A percentile compares a stretch with the other conserved stretches of the same genome.
Conservation (phyloP, 2,329 filamentous ascomycete species). For the Epichloe coenophiala region DNA sequence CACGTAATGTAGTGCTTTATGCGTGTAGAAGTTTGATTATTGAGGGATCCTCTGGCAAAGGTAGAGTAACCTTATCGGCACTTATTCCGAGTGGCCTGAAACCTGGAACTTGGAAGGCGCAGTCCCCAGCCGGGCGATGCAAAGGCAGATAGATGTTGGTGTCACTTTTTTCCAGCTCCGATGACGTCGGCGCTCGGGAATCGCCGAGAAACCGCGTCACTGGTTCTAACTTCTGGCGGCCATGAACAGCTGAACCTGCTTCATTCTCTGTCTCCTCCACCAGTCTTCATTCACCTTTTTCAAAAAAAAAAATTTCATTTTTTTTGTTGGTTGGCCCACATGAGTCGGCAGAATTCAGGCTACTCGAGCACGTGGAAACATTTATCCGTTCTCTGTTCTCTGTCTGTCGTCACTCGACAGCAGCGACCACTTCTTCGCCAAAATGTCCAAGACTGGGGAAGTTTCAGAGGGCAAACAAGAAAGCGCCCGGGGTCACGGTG, state of each 20-base stretch:
- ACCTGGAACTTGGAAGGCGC: too few species aligned
- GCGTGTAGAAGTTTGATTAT: accelerated
- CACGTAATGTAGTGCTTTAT: too few species aligned
- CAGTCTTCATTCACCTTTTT: neutral
- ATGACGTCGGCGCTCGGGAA: neutral
- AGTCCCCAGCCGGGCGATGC: too few species aligned
- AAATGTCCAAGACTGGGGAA: conserved; percentile 3
- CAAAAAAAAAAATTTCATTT: too few species aligned
- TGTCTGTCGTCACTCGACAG: neutral
- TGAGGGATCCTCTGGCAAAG: too few species aligned
- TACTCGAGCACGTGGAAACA: too few species aligned
- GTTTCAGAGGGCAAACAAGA: neutral
- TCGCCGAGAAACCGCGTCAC: too few species aligned
- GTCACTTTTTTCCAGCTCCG: neutral
- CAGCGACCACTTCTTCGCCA: neutral
- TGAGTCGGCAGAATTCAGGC: too few species aligned
- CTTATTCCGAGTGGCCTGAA: too few species aligned
- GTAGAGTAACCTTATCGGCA: too few species aligned
- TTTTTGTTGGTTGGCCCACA: neutral
- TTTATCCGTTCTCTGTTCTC: neutral
- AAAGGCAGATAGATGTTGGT: too few species aligned
- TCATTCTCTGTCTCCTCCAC: neutral
- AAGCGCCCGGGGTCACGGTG: conserved; percentile 7
- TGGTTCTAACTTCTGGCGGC: too few species aligned
- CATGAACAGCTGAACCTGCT: neutral